Conservation (phyloP, 202 grass and related monocot species). For the Saccharum hybrid region DNA sequence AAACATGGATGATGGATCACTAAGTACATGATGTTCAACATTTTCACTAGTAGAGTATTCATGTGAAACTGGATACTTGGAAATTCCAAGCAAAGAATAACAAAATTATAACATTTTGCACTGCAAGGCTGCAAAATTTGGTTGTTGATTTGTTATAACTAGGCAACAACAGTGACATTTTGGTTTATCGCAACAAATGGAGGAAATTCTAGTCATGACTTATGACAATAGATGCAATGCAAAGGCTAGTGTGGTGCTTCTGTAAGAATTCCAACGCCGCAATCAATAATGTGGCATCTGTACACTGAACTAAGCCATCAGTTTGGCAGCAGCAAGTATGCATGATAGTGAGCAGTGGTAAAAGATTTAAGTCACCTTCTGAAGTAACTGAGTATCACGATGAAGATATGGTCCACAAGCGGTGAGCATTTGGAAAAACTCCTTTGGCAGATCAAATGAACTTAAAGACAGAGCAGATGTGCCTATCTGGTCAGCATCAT, state of each 20-base stretch:
- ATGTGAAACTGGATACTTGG: constrained; percentile 25
- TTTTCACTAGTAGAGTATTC: constrained; percentile 14
- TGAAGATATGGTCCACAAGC: constrained; percentile 87
- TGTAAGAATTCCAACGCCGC: constrained; percentile 1
- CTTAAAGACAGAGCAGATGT: constrained; percentile 44
- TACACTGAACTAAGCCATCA: constrained; percentile 5
- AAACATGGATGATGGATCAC: constrained; percentile 13
- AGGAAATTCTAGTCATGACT: neutral
- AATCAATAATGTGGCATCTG: constrained; percentile 1
- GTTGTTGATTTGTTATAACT: constrained; percentile 9
- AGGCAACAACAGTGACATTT: neutral
- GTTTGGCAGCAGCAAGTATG: constrained; percentile 5
- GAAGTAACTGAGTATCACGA: constrained; percentile 78
- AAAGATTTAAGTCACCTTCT: constrained; percentile 64
- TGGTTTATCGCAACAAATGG: constrained; percentile 20
- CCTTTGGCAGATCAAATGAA: constrained; percentile 60
- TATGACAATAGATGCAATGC: constrained; percentile 22
- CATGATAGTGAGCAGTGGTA: constrained; percentile 18
- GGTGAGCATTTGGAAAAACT: constrained; percentile 92
- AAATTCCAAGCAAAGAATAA: constrained; percentile 28
- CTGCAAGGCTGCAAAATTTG: constrained; percentile 20
- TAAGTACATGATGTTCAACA: constrained; percentile 22
- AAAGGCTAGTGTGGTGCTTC: constrained; percentile 15
- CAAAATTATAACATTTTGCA: constrained; percentile 13
- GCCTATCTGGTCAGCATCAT: constrained; percentile 49